Percentiles rank a stretch among this genome's conserved stretches.
Conservation (phyloP, 768 basidiomycete species). For the Agaricus subrufescens region DNA sequence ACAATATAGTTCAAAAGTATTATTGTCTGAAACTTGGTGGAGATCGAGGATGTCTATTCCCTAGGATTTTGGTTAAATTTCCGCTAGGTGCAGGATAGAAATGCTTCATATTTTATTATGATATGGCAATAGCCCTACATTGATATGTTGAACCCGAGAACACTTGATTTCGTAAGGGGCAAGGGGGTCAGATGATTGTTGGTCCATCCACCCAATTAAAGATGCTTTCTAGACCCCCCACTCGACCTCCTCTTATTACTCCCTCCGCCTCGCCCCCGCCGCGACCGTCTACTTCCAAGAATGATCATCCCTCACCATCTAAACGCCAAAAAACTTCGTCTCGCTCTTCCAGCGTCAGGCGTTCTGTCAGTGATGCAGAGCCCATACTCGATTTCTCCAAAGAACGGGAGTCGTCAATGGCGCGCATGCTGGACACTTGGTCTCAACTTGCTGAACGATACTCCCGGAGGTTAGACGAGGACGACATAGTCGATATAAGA, state of each 20-base stretch:
- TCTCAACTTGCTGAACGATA: constrained; percentile 65
- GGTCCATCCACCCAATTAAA: not conserved
- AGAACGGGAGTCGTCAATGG: constrained; percentile 51
- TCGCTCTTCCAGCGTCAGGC: constrained; percentile 31
- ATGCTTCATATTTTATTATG: not conserved
- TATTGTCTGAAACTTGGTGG: too few species aligned
- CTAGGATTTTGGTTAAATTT: not conserved
- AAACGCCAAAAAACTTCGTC: constrained; percentile 42
- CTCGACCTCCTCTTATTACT: constrained; percentile 33
- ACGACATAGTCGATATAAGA: constrained; percentile 72
- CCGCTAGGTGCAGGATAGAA: not conserved
- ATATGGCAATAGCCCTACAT: too few species aligned
- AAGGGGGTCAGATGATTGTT: not conserved
- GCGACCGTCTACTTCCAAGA: constrained; percentile 24
- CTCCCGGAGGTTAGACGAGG: constrained; percentile 62
- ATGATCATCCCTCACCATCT: constrained; percentile 42
- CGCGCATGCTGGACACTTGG: constrained; percentile 62
- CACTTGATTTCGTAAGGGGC: too few species aligned
- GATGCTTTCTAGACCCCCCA: not conserved
- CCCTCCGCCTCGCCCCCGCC: constrained; percentile 52
- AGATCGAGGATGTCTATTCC: too few species aligned
- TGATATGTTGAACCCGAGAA: too few species aligned
- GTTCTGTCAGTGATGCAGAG: constrained; percentile 16
- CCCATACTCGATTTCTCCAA: constrained; percentile 40
- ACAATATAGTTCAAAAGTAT: too few species aligned